Evolutionary conservation across 352 stramenopile genomes (phyloP).

Genomic region (Globisporangium iwayamae): DNA sequence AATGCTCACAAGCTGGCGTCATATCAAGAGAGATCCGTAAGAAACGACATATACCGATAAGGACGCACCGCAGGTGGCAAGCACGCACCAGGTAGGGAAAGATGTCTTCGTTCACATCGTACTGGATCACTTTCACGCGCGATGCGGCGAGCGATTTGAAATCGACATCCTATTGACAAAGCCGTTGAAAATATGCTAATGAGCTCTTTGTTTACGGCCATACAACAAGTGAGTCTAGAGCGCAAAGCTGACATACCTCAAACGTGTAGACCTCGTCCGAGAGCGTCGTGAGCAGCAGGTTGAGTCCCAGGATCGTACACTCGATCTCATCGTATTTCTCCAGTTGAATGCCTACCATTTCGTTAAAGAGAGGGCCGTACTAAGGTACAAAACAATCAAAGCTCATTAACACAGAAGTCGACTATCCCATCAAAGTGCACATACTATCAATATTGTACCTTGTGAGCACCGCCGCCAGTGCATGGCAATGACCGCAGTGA

Average conservation of each 20-base stretch:
- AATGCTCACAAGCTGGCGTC: conserved; percentile 93
- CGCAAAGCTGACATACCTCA: conserved; percentile 46
- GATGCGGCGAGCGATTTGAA: conserved; percentile 71
- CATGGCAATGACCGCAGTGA: conserved; percentile 74
- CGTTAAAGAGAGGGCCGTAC: conserved; percentile 67
- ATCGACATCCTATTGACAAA: conserved; percentile 57
- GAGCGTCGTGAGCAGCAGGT: conserved; percentile 95
- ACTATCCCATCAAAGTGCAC: not conserved
- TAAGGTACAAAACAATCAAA: conserved; percentile 16
- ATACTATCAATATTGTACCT: conserved; percentile 36
- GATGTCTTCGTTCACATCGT: conserved; percentile 73
- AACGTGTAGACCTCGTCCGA: conserved; percentile 98
- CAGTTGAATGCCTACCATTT: conserved; percentile 80
- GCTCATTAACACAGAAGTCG: conserved; percentile 1
- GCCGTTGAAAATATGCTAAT: not conserved
- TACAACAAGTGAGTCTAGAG: not conserved
- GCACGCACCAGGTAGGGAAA: conserved; percentile 79
- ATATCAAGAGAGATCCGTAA: too few relatives aligned
- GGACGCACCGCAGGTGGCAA: not conserved
- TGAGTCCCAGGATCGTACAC: conserved; percentile 95
- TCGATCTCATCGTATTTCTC: conserved; percentile 94
- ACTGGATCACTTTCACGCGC: conserved; percentile 73
- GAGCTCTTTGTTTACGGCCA: not conserved
- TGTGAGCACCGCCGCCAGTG: conserved; percentile 80
- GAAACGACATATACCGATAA: too few relatives aligned